Percentiles rank a stretch among this genome's conserved stretches.
Evolutionary conservation across 2,329 filamentous ascomycete species (phyloP).

Genomic region (Blumeria graminis): DNA sequence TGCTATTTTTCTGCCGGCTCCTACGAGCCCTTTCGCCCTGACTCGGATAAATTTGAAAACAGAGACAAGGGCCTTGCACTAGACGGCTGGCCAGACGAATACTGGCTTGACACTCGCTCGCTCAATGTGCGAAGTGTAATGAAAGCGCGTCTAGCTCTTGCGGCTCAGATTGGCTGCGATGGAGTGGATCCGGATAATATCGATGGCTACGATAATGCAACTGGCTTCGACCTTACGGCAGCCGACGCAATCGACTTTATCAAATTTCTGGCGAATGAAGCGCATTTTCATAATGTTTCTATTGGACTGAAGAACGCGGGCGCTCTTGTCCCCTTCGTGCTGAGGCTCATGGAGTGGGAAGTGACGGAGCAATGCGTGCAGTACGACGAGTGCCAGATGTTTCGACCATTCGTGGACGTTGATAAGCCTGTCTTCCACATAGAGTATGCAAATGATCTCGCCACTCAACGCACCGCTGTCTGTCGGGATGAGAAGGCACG

Average conservation of each 20-base stretch:
- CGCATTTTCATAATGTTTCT: conserved; percentile 28
- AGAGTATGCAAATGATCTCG: conserved; percentile 32
- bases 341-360: conserved; percentile 33
- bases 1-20: conserved; percentile 56
- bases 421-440: conserved; percentile 51
- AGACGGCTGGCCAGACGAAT: conserved; percentile 40
- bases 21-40: conserved; percentile 37
- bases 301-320: conserved; percentile 47
- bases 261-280: conserved; percentile 31
- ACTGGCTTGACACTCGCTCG: conserved; percentile 37
- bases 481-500: conserved; percentile 2
- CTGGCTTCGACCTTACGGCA: conserved; percentile 33
- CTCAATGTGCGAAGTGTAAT: conserved; percentile 38
- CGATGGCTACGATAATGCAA: conserved; percentile 40
- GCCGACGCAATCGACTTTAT: conserved; percentile 33
- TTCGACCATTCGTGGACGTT: conserved; percentile 30
- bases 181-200: conserved; percentile 50
- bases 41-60: conserved; percentile 25
- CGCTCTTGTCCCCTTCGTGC: conserved; percentile 26
- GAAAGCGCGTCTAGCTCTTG: conserved; percentile 31
- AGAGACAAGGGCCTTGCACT: conserved; percentile 32
- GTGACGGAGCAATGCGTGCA: conserved; percentile 48
- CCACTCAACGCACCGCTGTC: conserved; percentile 1
- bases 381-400: conserved; percentile 33
- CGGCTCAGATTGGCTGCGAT: conserved; percentile 36